phyloP scores from a whole-genome alignment of 1,284 basidiomycete species.

The Kalmanozyma brasiliensis region DNA sequence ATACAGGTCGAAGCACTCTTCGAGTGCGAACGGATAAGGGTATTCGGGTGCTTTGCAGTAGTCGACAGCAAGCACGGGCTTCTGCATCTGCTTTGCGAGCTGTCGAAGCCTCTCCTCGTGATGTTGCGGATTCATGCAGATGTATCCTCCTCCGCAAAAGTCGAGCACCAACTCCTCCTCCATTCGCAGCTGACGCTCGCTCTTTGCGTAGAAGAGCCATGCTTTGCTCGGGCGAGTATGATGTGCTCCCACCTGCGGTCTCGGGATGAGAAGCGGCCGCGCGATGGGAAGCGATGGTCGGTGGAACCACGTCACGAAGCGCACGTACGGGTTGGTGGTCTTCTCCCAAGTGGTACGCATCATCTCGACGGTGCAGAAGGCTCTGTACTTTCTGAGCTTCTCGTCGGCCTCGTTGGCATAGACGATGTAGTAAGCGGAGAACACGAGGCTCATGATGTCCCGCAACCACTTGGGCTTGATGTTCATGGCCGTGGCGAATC shows the following conservation, averaged over 20 bases:
- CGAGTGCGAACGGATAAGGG: constrained; percentile 74
- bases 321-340: constrained; percentile 88
- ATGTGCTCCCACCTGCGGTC: constrained; percentile 72
- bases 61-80: constrained; percentile 85
- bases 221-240: constrained; percentile 80
- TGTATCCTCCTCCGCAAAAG: constrained; percentile 93
- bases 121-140: constrained; percentile 85
- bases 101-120: constrained; percentile 91
- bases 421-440: constrained; percentile 90
- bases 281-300: constrained; percentile 75
- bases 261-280: constrained; percentile 81
- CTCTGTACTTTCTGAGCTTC: constrained; percentile 87
- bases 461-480: constrained; percentile 92
- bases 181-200: constrained; percentile 74
- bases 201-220: constrained; percentile 84
- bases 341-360: constrained; percentile 96
- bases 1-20: constrained; percentile 92
- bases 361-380: constrained; percentile 94
- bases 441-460: constrained; percentile 76
- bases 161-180: constrained; percentile 71
- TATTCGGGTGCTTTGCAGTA: constrained; percentile 92
- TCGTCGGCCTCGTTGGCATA: constrained; percentile 88
- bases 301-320: constrained; percentile 74
- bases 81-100: constrained; percentile 83
- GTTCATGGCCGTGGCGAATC: constrained; percentile 92